A percentile compares a stretch with the other conserved stretches of the same genome.
These are phyloP conservation scores for Stephanodiscus minutulus DNA, from an alignment of 108 stramenopile species.

Conservation along the genomic window DNA sequence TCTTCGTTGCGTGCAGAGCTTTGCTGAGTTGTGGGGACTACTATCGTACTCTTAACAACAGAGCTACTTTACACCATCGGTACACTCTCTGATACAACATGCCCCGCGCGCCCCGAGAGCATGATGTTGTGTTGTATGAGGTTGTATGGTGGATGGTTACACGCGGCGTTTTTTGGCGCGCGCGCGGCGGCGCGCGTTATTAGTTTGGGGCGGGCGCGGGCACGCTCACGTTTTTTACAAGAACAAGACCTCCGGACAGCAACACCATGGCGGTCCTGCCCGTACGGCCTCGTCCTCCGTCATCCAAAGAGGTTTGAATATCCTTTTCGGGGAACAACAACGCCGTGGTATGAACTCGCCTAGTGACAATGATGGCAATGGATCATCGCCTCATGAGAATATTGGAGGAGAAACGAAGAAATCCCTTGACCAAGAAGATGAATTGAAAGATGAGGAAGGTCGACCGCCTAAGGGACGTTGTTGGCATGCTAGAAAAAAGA, in stretches of 20 bases:
- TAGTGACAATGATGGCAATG: conserved; percentile 2
- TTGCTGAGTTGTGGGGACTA: too few species aligned
- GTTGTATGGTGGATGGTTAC: too few species aligned
- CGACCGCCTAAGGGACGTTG: conserved; percentile 3
- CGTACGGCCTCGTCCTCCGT: too few species aligned
- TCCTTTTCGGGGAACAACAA: neutral
- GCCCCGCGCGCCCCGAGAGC: too few species aligned
- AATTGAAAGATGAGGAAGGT: neutral
- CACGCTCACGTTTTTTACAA: too few species aligned
- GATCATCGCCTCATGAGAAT: conserved; percentile 5
- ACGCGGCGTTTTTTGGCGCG: neutral
- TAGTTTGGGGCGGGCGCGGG: neutral
- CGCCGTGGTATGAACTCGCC: conserved; percentile 8
- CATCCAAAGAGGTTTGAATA: too few species aligned
- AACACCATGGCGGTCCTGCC: too few species aligned
- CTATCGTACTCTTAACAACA: too few species aligned
- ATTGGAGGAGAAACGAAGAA: conserved; percentile 13
- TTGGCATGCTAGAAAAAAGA: neutral
- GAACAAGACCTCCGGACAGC: too few species aligned
- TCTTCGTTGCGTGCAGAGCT: conserved; percentile 80
- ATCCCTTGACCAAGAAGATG: conserved; percentile 15
- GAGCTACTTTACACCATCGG: too few species aligned
- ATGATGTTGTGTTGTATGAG: too few species aligned
- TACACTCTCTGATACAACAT: too few species aligned
- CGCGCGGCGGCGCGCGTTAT: neutral